Conservation (phyloP, 192 early-diverging fungal species). For the Chytriomyces sp. region DNA sequence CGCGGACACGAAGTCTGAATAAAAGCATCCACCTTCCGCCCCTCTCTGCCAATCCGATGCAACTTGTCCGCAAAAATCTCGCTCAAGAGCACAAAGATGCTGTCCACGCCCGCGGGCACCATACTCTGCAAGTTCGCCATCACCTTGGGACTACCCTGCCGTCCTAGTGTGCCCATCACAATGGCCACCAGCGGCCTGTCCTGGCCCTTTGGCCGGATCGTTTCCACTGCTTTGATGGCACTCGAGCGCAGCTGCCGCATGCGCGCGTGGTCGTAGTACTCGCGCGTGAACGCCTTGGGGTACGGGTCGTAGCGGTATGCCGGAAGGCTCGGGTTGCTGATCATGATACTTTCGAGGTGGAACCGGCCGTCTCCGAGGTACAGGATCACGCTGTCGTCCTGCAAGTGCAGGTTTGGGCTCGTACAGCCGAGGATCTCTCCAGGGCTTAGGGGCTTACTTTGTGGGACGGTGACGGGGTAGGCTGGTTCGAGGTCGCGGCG, state of each 20-base stretch:
- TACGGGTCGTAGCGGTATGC: constrained; percentile 97
- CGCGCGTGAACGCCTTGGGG: constrained; percentile 85
- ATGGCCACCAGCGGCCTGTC: constrained; percentile 63
- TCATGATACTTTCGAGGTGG: constrained; percentile 99
- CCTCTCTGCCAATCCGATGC: constrained; percentile 65
- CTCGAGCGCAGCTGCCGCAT: constrained; percentile 85
- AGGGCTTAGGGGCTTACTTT: constrained; percentile 90
- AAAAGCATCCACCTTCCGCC: constrained; percentile 61
- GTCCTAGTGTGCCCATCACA: constrained; percentile 92
- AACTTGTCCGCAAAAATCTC: constrained; percentile 96
- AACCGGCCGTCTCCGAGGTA: constrained; percentile 92
- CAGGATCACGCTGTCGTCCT: constrained; percentile 41
- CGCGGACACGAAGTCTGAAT: constrained; percentile 96
- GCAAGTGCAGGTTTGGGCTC: constrained; percentile 69
- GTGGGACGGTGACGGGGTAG: constrained; percentile 80
- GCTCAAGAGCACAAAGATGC: constrained; percentile 74
- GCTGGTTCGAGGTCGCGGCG: constrained; percentile 60
- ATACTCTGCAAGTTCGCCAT: not conserved
- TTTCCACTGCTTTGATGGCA: constrained; percentile 68
- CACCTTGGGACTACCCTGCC: constrained; percentile 94
- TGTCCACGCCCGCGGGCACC: constrained; percentile 6
- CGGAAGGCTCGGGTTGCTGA: constrained; percentile 87
- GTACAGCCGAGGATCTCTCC: constrained; percentile 98
- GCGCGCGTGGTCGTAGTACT: constrained; percentile 89
- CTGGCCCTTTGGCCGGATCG: constrained; percentile 28